These are phyloP conservation scores for Phlegmacium glaucopus DNA, from an alignment of 768 basidiomycete genomes.

Conservation along the genomic window DNA sequence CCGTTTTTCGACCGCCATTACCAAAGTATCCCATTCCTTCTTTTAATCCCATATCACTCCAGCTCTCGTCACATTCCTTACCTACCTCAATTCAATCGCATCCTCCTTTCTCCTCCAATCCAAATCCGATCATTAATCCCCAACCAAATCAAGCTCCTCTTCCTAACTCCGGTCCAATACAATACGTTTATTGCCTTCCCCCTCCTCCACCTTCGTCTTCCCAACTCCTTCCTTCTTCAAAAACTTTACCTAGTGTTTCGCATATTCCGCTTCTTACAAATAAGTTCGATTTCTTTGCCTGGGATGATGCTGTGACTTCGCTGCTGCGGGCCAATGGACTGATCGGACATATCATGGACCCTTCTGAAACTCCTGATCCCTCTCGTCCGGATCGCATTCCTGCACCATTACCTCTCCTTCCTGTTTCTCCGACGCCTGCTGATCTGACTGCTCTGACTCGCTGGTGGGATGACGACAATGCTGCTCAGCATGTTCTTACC, in stretches of 20 bases:
- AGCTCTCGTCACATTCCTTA: no score
- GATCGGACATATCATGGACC: neutral
- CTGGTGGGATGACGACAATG: constrained; percentile 4
- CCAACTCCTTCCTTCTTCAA: neutral
- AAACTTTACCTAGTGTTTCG: constrained; percentile 1
- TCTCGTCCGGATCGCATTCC: neutral
- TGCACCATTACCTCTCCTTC: neutral
- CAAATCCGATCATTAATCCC: no score
- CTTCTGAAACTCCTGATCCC: neutral
- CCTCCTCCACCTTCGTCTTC: no score
- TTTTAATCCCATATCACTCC: no score
- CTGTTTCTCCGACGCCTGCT: neutral
- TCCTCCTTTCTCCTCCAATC: no score
- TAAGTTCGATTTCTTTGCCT: constrained; percentile 2
- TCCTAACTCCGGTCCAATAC: no score
- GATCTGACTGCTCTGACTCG: neutral
- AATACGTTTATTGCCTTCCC: no score
- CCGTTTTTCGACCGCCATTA: no score
- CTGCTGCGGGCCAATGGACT: neutral
- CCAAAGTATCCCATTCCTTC: no score
- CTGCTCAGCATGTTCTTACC: neutral
- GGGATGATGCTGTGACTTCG: constrained; percentile 1
- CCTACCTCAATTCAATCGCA: no score
- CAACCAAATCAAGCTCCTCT: no score
- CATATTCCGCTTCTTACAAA: constrained; percentile 1